These are phyloP conservation scores for Moesziomyces globuligerus DNA, from an alignment of 1,284 basidiomycete genomes.

Conservation along the genomic window DNA sequence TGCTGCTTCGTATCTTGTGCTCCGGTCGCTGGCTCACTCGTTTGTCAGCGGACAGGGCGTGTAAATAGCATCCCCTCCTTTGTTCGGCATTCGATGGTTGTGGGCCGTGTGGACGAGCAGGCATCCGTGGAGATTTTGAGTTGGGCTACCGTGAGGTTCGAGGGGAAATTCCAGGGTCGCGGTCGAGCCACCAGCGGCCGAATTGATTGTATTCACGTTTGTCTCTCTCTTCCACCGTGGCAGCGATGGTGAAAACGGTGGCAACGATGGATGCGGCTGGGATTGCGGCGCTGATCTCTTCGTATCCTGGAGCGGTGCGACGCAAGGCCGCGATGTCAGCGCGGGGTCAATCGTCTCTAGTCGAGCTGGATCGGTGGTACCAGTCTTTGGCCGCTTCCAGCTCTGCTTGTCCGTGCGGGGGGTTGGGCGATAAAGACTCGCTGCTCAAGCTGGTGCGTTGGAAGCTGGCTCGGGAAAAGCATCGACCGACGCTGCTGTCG, in stretches of 20 bases:
- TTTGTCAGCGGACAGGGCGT: not conserved
- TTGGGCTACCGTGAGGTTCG: too few species aligned
- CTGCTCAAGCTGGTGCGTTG: constrained; percentile 30
- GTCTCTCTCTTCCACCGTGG: not conserved
- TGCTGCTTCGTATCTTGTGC: not conserved
- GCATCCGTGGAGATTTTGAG: too few species aligned
- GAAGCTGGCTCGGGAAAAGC: constrained; percentile 36
- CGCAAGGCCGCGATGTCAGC: too few species aligned
- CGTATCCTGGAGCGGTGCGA: too few species aligned
- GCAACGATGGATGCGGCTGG: too few species aligned
- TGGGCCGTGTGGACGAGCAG: too few species aligned
- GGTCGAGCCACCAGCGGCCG: too few species aligned
- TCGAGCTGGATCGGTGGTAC: constrained; percentile 18
- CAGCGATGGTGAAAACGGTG: not conserved
- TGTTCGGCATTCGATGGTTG: too few species aligned
- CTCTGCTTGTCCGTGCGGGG: not conserved
- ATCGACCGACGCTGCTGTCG: constrained; percentile 19
- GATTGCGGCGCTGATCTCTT: too few species aligned
- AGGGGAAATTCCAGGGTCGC: not conserved
- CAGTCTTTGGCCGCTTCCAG: constrained; percentile 5
- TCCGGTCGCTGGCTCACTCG: not conserved
- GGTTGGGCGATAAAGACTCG: constrained; percentile 8
- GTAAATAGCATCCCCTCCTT: too few species aligned
- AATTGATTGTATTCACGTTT: too few species aligned
- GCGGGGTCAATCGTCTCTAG: not conserved